phyloP scores from a whole-genome alignment of 768 basidiomycete genomes.

The Leccinellum rugosiceps region DNA sequence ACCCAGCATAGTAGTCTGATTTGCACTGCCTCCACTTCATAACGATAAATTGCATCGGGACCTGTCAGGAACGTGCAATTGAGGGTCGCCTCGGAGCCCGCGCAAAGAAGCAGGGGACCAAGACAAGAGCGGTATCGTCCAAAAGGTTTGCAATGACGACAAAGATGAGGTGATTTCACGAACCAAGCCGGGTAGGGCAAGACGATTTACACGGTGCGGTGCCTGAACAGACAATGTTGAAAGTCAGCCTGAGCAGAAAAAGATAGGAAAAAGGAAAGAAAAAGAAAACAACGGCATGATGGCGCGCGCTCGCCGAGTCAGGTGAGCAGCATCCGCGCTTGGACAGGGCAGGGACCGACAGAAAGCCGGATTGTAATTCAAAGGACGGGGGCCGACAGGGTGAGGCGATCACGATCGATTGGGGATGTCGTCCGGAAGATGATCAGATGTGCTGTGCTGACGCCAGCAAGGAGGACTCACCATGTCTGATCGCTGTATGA shows the following conservation, averaged over 20 bases:
- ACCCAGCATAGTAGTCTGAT: neutral
- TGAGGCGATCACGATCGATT: slow-evolving; percentile 5
- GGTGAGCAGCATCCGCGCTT: neutral
- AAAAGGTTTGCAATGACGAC: neutral
- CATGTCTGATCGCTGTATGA: neutral
- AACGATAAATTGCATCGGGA: slow-evolving; percentile 24
- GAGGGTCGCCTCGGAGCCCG: slow-evolving; percentile 31
- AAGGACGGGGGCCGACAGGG: neutral
- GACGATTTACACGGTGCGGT: slow-evolving; percentile 15
- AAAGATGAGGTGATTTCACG: slow-evolving; percentile 24
- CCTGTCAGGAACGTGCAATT: slow-evolving; percentile 22
- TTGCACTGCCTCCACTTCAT: slow-evolving; percentile 12
- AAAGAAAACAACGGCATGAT: slow-evolving; percentile 9
- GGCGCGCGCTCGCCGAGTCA: slow-evolving; percentile 1
- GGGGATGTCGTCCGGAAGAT: neutral
- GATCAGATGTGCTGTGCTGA: neutral
- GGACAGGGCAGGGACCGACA: neutral
- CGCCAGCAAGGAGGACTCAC: neutral
- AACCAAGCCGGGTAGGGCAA: slow-evolving; percentile 5
- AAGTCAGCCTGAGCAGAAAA: slow-evolving; percentile 4
- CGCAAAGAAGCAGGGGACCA: slow-evolving; percentile 17
- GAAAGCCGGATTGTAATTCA: neutral
- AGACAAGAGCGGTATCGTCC: neutral
- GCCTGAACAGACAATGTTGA: slow-evolving; percentile 6
- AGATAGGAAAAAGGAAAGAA: neutral